Percentiles rank a stretch among this genome's conserved stretches.
Conservation (phyloP, 2,329 filamentous ascomycete species). For the Fonsecaea monophora region DNA sequence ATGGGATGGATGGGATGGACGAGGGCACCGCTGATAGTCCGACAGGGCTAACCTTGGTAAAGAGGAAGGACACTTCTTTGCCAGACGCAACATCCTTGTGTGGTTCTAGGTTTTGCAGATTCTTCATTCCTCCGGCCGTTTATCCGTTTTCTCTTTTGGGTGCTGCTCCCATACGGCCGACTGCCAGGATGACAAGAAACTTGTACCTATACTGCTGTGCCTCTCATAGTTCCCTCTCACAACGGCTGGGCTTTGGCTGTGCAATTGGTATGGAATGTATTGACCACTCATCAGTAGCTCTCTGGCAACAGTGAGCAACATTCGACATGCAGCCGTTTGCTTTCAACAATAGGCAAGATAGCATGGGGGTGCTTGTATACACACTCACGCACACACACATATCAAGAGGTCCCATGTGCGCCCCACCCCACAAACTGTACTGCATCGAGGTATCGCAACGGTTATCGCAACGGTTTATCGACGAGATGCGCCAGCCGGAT, state of each 20-base stretch:
- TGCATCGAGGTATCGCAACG: neutral
- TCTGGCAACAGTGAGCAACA: too few relatives aligned
- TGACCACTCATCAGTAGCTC: too few relatives aligned
- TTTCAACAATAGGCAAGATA: too few relatives aligned
- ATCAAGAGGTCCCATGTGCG: neutral
- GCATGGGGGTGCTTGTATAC: too few relatives aligned
- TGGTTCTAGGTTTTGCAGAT: neutral
- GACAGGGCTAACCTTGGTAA: neutral
- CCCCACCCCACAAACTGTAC: too few relatives aligned
- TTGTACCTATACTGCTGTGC: neutral
- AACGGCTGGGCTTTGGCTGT: too few relatives aligned
- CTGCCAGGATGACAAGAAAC: neutral
- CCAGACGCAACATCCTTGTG: neutral
- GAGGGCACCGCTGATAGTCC: neutral
- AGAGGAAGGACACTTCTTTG: neutral
- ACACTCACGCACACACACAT: neutral
- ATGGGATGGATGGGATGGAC: too few relatives aligned
- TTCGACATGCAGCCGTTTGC: too few relatives aligned
- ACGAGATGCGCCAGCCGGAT: neutral
- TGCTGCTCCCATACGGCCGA: neutral
- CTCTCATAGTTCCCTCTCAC: neutral
- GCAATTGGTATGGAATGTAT: too few relatives aligned
- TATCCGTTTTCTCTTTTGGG: neutral
- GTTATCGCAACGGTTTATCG: neutral
- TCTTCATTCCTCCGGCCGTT: neutral